Base-by-base conservation (phyloP, 345 rosid genomes). In the Linum usitatissimum region DNA sequence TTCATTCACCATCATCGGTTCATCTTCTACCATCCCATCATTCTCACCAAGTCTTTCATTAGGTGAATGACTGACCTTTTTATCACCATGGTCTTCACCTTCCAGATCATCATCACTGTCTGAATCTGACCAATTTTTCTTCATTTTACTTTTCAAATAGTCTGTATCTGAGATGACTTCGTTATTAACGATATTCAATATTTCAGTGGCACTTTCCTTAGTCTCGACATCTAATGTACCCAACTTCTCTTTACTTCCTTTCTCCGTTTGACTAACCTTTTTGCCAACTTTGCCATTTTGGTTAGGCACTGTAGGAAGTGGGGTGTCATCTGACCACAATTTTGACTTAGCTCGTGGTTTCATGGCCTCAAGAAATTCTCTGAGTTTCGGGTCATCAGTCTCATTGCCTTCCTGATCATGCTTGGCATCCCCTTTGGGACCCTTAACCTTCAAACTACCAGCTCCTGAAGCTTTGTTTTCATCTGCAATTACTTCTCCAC, bases 81-180 rank as follows among this genome's bases (percentile, higher is more conserved):
- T 71, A 15, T 55, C 51, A 7, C 53, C 70, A 42, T 55, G 66
- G 14, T 51, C 71, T 61, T 60, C 70, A 57, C 66, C 73, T 18
- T 61, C 72, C 69, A 49, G 67, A 14, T 68, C 70, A n/a, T 18
- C 55, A 7, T 60, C 73, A 56, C 58, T 62, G 38, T 73, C 97
- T 31, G 96, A 85, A 75, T 83, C 94, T 2, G 85, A 83, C 82
- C 87, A 78, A 40, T 79, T 80, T 75, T 80, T 83, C 79, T 83
- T 85, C 40, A 90, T 70, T 72, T 84, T 90, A 76, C 99, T 92
- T 79, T 84, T 90, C 70, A 92, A 85, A 64, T 92, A 92, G 62
- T 92, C 99, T 80, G 78, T 74, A 78, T 90, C 96, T 48, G 94
- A 86, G 67, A 83, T 67, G 15, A 72, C 81, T 70, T 79, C 87